Evolutionary conservation across 1,284 basidiomycete genomes (phyloP).

Genomic region (Cystobasidium pallidum): DNA sequence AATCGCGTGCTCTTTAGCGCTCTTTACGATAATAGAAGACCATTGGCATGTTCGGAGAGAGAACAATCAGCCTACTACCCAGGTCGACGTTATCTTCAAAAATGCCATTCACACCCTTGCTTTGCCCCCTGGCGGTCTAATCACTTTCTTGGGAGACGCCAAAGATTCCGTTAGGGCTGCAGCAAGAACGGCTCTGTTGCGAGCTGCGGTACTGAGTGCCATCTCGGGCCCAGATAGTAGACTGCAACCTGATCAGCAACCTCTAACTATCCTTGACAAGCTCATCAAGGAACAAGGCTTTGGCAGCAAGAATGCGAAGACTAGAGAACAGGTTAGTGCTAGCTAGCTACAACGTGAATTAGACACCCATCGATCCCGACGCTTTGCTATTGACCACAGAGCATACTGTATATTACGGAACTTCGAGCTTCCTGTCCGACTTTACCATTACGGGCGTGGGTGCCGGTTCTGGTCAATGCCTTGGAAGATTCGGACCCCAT

Average conservation of each 20-base stretch:
- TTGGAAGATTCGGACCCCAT: constrained; percentile 87
- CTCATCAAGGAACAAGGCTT: constrained; percentile 74
- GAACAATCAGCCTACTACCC: constrained; percentile 64
- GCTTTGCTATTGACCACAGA: neutral
- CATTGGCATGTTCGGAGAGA: constrained; percentile 61
- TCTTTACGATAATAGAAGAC: constrained; percentile 43
- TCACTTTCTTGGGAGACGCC: constrained; percentile 67
- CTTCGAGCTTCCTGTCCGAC: constrained; percentile 60
- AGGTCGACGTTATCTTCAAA: constrained; percentile 66
- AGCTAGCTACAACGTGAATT: too few relatives aligned
- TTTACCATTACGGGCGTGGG: constrained; percentile 81
- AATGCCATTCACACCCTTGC: constrained; percentile 20
- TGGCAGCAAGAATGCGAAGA: constrained; percentile 63
- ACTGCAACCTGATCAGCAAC: constrained; percentile 67
- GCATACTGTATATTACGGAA: constrained; percentile 35
- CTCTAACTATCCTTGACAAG: constrained; percentile 74
- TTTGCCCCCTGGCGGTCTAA: constrained; percentile 59
- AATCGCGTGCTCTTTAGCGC: constrained; percentile 53
- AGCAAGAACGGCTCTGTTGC: constrained; percentile 53
- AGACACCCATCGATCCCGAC: neutral
- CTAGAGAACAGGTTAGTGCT: constrained; percentile 73
- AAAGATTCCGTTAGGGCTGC: constrained; percentile 67
- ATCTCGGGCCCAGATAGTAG: constrained; percentile 66
- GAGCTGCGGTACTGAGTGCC: constrained; percentile 65
- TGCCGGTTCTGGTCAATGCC: constrained; percentile 75